Conservation (phyloP, 768 basidiomycete species). For the Suillus ampliporus region DNA sequence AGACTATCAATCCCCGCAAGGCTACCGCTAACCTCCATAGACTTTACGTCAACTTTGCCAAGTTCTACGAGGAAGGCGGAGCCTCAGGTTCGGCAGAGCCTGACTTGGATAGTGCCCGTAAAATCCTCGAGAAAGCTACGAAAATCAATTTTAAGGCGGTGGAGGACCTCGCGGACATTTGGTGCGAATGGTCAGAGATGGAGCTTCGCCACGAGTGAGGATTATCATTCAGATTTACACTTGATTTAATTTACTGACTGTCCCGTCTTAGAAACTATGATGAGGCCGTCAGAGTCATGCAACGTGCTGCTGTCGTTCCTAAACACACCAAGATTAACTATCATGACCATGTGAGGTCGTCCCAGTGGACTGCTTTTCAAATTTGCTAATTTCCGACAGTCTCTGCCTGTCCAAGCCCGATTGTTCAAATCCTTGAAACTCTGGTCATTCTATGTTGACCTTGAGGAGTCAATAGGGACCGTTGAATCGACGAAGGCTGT, state of each 20-base stretch:
- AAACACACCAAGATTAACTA: conserved; percentile 91
- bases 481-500: conserved; percentile 91
- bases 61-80: conserved; percentile 97
- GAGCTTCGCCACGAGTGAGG: conserved; percentile 94
- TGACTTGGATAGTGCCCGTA: conserved; percentile 85
- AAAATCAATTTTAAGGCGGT: conserved; percentile 94
- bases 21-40: conserved; percentile 91
- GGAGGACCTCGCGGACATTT: conserved; percentile 96
- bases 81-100: conserved; percentile 76
- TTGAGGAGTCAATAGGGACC: conserved; percentile 96
- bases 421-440: conserved; percentile 98
- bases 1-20: conserved; percentile 86
- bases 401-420: conserved; percentile 83
- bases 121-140: conserved; percentile 91
- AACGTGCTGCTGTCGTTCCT: conserved; percentile 90
- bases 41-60: conserved; percentile 93
- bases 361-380: background rate
- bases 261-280: conserved; percentile 82
- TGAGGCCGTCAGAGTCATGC: conserved; percentile 94
- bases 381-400: conserved; percentile 47
- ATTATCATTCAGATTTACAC: background rate
- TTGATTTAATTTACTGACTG: conserved; percentile 18
- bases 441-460: conserved; percentile 98
- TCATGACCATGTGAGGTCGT: conserved; percentile 83
- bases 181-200: conserved; percentile 99